phyloP scores from a whole-genome alignment of 2,329 filamentous ascomycete genomes.

The Cercospora nicotianae region DNA sequence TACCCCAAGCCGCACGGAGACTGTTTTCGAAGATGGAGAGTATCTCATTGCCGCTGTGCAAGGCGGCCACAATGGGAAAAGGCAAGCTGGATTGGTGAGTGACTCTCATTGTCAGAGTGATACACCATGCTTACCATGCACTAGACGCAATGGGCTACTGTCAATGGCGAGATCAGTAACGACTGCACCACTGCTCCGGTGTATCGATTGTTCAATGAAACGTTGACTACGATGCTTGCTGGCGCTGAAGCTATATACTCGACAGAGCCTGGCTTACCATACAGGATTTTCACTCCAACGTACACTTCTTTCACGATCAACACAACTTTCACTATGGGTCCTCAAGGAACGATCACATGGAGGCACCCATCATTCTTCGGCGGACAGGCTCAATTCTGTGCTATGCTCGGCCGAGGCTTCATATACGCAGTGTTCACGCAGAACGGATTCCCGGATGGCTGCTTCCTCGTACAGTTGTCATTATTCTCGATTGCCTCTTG shows the following conservation, averaged over 20 bases:
- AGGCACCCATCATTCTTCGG: conserved; percentile 4
- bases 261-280: conserved; percentile 8
- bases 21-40: background rate
- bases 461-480: conserved; percentile 2
- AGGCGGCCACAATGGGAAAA: background rate
- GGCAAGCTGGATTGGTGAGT: background rate
- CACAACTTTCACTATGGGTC: conserved; percentile 4
- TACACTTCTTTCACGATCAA: background rate
- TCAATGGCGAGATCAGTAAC: conserved; percentile 4
- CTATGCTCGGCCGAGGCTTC: background rate
- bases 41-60: background rate
- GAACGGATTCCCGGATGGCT: background rate
- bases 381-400: conserved; percentile 17
- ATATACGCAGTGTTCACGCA: conserved; percentile 13
- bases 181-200: conserved; percentile 13
- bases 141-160: background rate
- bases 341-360: conserved; percentile 11
- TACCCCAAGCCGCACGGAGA: background rate
- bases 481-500: conserved; percentile 10
- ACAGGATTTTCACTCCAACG: conserved; percentile 7
- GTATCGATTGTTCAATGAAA: conserved; percentile 10
- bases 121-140: background rate
- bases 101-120: background rate
- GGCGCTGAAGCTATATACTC: conserved; percentile 12
- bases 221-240: background rate